Evolutionary conservation across 2,329 filamentous ascomycete genomes (phyloP), one percentile per base, ranked within the genome.

Genomic region (Penicillium sumatraense): DNA sequence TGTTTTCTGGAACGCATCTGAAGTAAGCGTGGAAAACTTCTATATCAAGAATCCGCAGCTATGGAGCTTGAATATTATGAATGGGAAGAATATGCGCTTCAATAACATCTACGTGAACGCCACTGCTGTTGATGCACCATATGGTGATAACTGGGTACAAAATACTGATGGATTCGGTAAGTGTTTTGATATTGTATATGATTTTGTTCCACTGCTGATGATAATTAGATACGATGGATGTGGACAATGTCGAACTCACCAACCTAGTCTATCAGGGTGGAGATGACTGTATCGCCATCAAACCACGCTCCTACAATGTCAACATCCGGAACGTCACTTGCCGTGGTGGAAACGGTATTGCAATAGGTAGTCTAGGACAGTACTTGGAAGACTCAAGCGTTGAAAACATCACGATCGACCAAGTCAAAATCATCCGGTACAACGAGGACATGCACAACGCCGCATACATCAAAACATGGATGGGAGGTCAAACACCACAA

Each of bases 241-340:
- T 75, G 1, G 61, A 71, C 8, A 82, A 84, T 56, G 70, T 85
- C 44, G 68, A 67, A 6, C 72, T 85, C 5, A 78, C 71, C 3
- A 81, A 82, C 54, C 78, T 84, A 49, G 69, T 74, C 5, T 85
- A 83, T 61, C 80, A 83, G 70, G 82, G 82, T 9, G 81, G 86
- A 63, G 87, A 81, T 66, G 74, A 83, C 53, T 91, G 88, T 70
- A 81, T 86, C 23, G 81, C 82, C 36, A 78, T 80, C 57, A 90
- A 89, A 72, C 78, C 81, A 38, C 80, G 88, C 71, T 86, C 84
- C 54, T 80, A 84, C 71, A 85, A 87, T 62, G 79, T 82, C 57
- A 71, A 75, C 31, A 70, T 80, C 53, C 78, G 82, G 53, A 88
- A 83, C 66, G 61, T 78, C 6, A 77, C 75, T 56, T 89, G 84